These are phyloP conservation scores for Platismatia glauca DNA, from an alignment of 495 filamentous ascomycete genomes.

Conservation along the genomic window DNA sequence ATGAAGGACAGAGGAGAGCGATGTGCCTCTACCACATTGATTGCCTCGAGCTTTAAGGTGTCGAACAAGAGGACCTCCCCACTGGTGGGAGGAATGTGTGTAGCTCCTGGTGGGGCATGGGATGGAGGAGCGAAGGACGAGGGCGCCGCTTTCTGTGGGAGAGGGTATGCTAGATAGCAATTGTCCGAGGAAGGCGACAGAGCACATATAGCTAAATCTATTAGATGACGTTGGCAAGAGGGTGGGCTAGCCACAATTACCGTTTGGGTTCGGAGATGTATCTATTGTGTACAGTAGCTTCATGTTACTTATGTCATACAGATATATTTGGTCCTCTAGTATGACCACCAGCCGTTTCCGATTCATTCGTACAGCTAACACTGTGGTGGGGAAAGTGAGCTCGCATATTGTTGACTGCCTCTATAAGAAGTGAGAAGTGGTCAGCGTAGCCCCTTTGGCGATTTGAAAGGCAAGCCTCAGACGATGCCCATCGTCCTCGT, in stretches of 20 bases:
- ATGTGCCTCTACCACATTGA: slow-evolving; percentile 90
- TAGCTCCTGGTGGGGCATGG: slow-evolving; percentile 69
- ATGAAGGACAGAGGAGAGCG: slow-evolving; percentile 85
- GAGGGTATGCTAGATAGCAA: slow-evolving; percentile 88
- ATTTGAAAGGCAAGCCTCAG: slow-evolving; percentile 4
- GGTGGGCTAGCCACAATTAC: slow-evolving; percentile 32
- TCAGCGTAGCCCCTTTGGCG: slow-evolving; percentile 5
- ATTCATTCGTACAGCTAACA: slow-evolving; percentile 86
- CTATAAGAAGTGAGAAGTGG: slow-evolving; percentile 37
- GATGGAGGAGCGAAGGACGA: slow-evolving; percentile 58
- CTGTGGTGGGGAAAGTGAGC: slow-evolving; percentile 89
- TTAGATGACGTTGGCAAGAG: slow-evolving; percentile 11
- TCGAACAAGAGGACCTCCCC: slow-evolving; percentile 92
- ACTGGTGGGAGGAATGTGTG: slow-evolving; percentile 70
- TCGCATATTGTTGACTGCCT: slow-evolving; percentile 95
- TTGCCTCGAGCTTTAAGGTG: slow-evolving; percentile 71
- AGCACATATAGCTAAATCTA: slow-evolving; percentile 66
- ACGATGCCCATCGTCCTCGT: slow-evolving; percentile 11
- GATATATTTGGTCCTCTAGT: slow-evolving; percentile 88
- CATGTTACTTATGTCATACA: slow-evolving; percentile 99
- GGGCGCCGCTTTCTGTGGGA: slow-evolving; percentile 68
- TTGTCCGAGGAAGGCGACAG: slow-evolving; percentile 90
- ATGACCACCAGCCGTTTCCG: slow-evolving; percentile 89
- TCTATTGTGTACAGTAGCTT: slow-evolving; percentile 80
- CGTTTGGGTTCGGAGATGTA: slow-evolving; percentile 83